Evolutionary conservation across 371 early-diverging fungal genomes (phyloP).

Genomic region (Lichtheimia ornata): DNA sequence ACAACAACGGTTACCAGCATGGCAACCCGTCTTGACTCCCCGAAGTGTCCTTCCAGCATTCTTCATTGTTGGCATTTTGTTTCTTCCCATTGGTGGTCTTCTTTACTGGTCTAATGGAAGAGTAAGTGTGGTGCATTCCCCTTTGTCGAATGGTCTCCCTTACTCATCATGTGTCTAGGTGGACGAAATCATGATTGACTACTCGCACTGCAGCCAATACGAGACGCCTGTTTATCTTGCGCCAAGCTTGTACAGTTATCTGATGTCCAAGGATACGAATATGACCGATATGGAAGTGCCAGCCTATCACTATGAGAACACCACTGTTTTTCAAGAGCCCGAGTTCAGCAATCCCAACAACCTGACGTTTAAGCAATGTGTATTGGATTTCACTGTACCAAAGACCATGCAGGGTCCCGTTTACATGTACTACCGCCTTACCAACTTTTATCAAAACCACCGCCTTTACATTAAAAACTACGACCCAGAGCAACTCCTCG

Average conservation of each 20-base stretch:
- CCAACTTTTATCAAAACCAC: constrained; percentile 99
- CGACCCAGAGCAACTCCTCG: constrained; percentile 82
- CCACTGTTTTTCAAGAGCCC: constrained; percentile 30
- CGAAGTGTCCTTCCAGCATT: constrained; percentile 91
- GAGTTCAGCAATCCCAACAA: constrained; percentile 41
- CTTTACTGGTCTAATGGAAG: constrained; percentile 73
- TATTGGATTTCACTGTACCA: constrained; percentile 76
- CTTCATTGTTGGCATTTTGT: constrained; percentile 87
- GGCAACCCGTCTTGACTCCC: constrained; percentile 97
- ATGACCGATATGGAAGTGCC: constrained; percentile 24
- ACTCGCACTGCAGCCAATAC: constrained; percentile 77
- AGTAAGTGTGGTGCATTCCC: constrained; percentile 37
- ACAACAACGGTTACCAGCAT: constrained; percentile 96
- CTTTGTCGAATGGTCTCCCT: not conserved
- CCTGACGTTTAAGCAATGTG: constrained; percentile 61
- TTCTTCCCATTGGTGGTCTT: constrained; percentile 89
- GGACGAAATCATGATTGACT: constrained; percentile 86
- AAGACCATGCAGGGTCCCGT: constrained; percentile 75
- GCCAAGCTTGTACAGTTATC: constrained; percentile 20
- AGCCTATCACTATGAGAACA: constrained; percentile 32
- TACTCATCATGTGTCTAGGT: constrained; percentile 40
- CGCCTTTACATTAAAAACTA: constrained; percentile 94
- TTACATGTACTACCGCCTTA: constrained; percentile 92
- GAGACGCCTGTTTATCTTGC: constrained; percentile 36
- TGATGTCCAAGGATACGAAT: constrained; percentile 20